phyloP scores from a whole-genome alignment of 2,329 filamentous ascomycete genomes.

The Biscogniauxia sp. region DNA sequence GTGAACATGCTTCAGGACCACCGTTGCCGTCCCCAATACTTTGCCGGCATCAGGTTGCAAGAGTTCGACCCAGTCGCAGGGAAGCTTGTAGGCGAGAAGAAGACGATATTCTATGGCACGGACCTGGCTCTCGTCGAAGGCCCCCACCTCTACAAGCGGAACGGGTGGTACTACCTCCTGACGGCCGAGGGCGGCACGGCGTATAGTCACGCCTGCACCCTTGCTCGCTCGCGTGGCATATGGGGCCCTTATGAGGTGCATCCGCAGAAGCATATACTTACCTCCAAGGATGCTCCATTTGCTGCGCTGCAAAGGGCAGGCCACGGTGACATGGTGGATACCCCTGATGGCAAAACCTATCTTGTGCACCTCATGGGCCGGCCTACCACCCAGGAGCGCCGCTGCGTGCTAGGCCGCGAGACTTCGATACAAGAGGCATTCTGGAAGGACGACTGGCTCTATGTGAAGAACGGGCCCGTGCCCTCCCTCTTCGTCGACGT shows the following conservation, averaged over 20 bases:
- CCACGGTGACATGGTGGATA: conserved; percentile 54
- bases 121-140: conserved; percentile 55
- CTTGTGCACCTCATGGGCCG: conserved; percentile 53
- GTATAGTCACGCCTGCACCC: conserved; percentile 59
- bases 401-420: conserved; percentile 55
- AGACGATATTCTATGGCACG: conserved; percentile 54
- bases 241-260: conserved; percentile 63
- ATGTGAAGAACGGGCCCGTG: conserved; percentile 56
- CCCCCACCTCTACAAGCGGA: conserved; percentile 57
- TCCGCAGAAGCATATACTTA: conserved; percentile 56
- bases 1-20: conserved; percentile 58
- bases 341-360: conserved; percentile 50
- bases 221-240: conserved; percentile 50
- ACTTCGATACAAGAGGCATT: conserved; percentile 58
- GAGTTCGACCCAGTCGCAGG: conserved; percentile 51
- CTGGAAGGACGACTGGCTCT: conserved; percentile 64
- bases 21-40: conserved; percentile 45
- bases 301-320: conserved; percentile 51
- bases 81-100: conserved; percentile 53
- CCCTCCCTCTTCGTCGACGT: conserved; percentile 53
- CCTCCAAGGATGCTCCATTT: conserved; percentile 48
- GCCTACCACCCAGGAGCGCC: conserved; percentile 48
- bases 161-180: conserved; percentile 58
- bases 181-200: conserved; percentile 61
- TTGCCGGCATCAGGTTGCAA: conserved; percentile 58